Conservation (phyloP, 73 alveolate species). For the Paramecium biaurelia region DNA sequence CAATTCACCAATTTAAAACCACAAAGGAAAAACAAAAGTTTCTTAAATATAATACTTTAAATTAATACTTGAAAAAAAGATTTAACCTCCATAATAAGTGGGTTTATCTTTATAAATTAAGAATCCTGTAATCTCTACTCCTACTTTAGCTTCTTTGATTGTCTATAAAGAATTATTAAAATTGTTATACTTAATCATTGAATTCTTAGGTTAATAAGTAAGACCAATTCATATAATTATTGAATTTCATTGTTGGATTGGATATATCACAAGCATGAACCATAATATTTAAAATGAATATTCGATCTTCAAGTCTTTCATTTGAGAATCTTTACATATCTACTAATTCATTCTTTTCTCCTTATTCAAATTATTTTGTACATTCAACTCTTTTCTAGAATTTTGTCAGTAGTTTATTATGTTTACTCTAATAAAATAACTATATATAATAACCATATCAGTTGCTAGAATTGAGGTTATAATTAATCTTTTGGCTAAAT, state of each 20-base stretch:
- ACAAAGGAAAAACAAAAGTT: background rate
- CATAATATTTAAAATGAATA: conserved; percentile 53
- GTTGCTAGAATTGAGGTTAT: conserved; percentile 56
- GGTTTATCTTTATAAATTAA: conserved; percentile 37
- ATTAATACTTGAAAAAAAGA: conserved; percentile 26
- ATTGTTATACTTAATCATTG: conserved; percentile 34
- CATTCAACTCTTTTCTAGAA: conserved; percentile 51
- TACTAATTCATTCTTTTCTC: background rate
- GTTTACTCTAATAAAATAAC: conserved; percentile 10
- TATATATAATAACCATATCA: conserved; percentile 24
- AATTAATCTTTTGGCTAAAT: conserved; percentile 40
- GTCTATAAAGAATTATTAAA: background rate
- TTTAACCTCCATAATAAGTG: conserved; percentile 52
- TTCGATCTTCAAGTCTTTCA: conserved; percentile 52
- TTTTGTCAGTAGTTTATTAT: conserved; percentile 8
- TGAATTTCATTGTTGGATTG: conserved; percentile 48
- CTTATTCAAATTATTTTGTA: conserved; percentile 23
- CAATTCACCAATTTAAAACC: background rate
- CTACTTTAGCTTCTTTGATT: conserved; percentile 42
- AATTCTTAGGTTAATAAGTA: conserved; percentile 55
- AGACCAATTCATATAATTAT: conserved; percentile 65
- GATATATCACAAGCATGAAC: conserved; percentile 63
- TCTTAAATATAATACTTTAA: background rate
- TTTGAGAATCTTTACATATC: conserved; percentile 26
- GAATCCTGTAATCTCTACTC: conserved; percentile 58